Conservation (phyloP, 1,139 yeast species). For the Schizosaccharomyces versatilis region DNA sequence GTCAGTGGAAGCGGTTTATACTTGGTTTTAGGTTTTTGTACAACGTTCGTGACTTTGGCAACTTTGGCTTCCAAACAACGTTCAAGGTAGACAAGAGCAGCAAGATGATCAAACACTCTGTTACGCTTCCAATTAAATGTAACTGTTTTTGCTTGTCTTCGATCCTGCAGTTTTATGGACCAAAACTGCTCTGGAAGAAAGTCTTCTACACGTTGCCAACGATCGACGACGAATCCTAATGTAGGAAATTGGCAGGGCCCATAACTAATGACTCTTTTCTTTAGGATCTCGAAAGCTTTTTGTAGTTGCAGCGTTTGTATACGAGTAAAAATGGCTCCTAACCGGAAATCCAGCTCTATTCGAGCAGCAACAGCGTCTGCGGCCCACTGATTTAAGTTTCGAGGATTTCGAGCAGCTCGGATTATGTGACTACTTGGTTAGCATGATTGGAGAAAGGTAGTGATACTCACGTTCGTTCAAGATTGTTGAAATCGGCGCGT, state of each 20-base stretch:
- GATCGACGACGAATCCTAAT: constrained; percentile 85
- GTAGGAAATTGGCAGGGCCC: constrained; percentile 94
- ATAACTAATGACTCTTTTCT: constrained; percentile 16
- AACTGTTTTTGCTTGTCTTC: constrained; percentile 19
- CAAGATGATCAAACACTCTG: constrained; percentile 49
- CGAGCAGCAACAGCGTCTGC: constrained; percentile 74
- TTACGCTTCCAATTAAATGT: constrained; percentile 45
- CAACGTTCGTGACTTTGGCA: constrained; percentile 33
- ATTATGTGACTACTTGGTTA: constrained; percentile 30
- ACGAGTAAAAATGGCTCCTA: constrained; percentile 79
- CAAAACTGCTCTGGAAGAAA: constrained; percentile 67
- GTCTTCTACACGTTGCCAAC: constrained; percentile 51
- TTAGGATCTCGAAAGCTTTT: constrained; percentile 14
- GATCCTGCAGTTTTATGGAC: constrained; percentile 34
- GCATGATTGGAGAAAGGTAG: neutral
- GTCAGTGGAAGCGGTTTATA: constrained; percentile 78
- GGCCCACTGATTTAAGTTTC: constrained; percentile 38
- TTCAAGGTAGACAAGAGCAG: constrained; percentile 42
- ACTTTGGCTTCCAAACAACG: constrained; percentile 30
- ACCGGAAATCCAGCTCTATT: constrained; percentile 66
- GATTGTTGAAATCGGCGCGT: constrained; percentile 71
- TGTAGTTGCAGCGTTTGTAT: constrained; percentile 35
- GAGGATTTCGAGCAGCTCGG: constrained; percentile 52
- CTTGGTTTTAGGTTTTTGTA: constrained; percentile 44
- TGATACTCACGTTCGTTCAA: constrained; percentile 28